Conservation (phyloP, 2,329 filamentous ascomycete species). For the Botrytis galanthina region DNA sequence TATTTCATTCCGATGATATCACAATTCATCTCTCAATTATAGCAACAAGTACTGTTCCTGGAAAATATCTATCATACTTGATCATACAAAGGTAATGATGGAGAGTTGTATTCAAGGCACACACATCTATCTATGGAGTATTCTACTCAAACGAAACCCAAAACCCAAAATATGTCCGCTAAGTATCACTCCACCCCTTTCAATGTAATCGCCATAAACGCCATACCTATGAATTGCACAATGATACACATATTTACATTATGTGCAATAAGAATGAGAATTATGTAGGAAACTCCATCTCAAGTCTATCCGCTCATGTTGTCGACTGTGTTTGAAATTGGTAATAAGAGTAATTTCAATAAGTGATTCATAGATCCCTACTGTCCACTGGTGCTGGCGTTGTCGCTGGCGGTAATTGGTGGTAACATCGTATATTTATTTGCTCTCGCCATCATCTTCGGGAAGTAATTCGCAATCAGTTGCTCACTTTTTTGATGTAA, state of each 20-base stretch:
- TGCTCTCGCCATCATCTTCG: slow-evolving; percentile 55
- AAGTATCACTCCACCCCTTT: not conserved
- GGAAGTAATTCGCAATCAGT: slow-evolving; percentile 75
- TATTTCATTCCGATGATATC: not conserved
- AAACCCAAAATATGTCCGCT: not conserved
- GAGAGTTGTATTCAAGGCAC: not conserved
- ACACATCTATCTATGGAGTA: not conserved
- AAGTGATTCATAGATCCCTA: not conserved
- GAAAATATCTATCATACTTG: not conserved
- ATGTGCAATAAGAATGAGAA: not conserved
- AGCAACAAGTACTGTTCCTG: not conserved
- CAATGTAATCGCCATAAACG: not conserved
- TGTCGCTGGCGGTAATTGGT: not conserved
- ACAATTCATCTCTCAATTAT: not conserved
- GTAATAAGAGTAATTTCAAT: not conserved
- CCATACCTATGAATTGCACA: not conserved
- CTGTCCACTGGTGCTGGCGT: not conserved
- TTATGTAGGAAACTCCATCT: not conserved
- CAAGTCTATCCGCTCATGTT: not conserved
- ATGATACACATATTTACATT: not conserved
- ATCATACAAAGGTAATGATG: not conserved
- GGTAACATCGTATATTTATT: slow-evolving; percentile 18
- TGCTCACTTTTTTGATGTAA: slow-evolving; percentile 55
- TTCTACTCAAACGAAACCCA: not conserved
- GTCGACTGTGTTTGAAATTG: not conserved